Conservation (phyloP, 441 rosid genomes). For the Pelargonium citronellum region DNA sequence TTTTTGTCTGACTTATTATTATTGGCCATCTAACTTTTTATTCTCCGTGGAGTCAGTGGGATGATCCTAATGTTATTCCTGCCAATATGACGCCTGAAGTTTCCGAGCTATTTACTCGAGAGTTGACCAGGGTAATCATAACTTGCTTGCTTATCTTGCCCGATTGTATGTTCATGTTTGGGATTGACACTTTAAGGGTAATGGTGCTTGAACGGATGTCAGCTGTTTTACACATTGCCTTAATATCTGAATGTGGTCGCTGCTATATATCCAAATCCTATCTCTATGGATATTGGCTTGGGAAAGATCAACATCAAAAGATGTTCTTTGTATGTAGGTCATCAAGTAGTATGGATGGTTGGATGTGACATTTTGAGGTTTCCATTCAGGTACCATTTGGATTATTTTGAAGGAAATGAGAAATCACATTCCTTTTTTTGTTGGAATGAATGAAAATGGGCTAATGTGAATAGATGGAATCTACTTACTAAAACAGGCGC, state of each 20-base stretch:
- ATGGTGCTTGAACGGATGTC: slow-evolving; percentile 2
- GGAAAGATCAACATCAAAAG: not conserved
- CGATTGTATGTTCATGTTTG: not conserved
- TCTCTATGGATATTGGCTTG: not conserved
- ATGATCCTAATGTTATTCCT: slow-evolving; percentile 78
- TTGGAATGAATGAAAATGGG: no score
- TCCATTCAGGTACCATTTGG: not conserved
- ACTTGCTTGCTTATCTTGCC: slow-evolving; percentile 18
- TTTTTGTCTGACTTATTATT: not conserved
- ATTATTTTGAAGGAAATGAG: no score
- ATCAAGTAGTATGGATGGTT: not conserved
- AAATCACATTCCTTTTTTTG: no score
- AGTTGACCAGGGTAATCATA: slow-evolving; percentile 67
- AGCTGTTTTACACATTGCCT: not conserved
- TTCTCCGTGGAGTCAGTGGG: slow-evolving; percentile 63
- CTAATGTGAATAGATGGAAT: no score
- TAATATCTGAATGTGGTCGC: slow-evolving; percentile 4
- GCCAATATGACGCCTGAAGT: slow-evolving; percentile 81
- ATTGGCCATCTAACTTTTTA: slow-evolving; percentile 16
- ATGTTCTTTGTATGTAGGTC: not conserved
- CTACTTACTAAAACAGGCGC: no score
- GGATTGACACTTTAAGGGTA: not conserved
- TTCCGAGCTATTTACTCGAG: slow-evolving; percentile 85
- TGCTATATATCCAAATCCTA: not conserved
- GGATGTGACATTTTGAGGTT: not conserved